Percentiles rank a stretch among this genome's conserved stretches.
Conservation (phyloP, 2,329 filamentous ascomycete species). For the Aspergillus terreus region DNA sequence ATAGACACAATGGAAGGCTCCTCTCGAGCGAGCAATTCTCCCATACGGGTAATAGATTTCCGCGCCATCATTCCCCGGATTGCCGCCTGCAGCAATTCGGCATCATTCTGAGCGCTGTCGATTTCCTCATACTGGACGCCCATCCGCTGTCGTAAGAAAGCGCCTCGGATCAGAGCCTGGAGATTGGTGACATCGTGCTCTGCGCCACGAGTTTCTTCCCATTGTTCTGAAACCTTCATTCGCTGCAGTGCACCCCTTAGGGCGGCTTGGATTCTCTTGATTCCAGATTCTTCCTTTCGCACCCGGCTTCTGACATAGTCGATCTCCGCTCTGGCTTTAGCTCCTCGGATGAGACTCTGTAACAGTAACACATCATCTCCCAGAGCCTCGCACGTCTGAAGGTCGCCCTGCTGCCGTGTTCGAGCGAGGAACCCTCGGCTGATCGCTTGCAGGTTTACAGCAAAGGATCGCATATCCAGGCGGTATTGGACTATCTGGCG, state of each 20-base stretch:
- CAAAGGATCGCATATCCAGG: slow-evolving; percentile 77
- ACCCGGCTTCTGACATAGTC: slow-evolving; percentile 38
- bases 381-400: slow-evolving; percentile 68
- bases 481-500: slow-evolving; percentile 80
- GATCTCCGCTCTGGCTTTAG: slow-evolving; percentile 41
- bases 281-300: slow-evolving; percentile 39
- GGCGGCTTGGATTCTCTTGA: slow-evolving; percentile 54
- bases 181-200: slow-evolving; percentile 55
- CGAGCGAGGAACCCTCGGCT: slow-evolving; percentile 74
- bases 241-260: slow-evolving; percentile 48
- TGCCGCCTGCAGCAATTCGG: slow-evolving; percentile 52
- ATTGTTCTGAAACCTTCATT: slow-evolving; percentile 30
- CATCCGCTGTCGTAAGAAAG: slow-evolving; percentile 54
- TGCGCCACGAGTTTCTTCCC: slow-evolving; percentile 38
- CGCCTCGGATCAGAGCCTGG: slow-evolving; percentile 66
- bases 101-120: slow-evolving; percentile 51
- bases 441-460: slow-evolving; percentile 73
- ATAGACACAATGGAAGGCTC: slow-evolving; percentile 26
- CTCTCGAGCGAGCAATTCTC: slow-evolving; percentile 24
- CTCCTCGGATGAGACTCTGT: slow-evolving; percentile 72
- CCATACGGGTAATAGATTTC: slow-evolving; percentile 22
- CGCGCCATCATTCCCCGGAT: slow-evolving; percentile 56
- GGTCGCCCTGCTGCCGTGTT: slow-evolving; percentile 57
- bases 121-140: slow-evolving; percentile 29
- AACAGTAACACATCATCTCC: slow-evolving; percentile 72